Conservation (phyloP, 495 filamentous ascomycete genomes). For the Chaetomium tenue region DNA sequence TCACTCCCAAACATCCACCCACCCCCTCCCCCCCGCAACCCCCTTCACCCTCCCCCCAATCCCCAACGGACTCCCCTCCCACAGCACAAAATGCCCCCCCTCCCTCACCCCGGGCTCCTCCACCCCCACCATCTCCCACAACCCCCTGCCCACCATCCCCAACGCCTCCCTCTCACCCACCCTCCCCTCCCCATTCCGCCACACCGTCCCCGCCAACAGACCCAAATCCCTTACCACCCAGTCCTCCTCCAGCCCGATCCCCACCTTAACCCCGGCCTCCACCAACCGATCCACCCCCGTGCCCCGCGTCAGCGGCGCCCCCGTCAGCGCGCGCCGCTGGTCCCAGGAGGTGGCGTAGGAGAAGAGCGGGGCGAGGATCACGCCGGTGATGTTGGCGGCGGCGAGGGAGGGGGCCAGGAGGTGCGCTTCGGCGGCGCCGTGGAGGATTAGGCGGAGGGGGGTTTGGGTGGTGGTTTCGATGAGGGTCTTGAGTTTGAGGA, state of each 20-base stretch:
- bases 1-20: constrained; percentile 13
- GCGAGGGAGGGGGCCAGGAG: constrained; percentile 50
- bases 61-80: constrained; percentile 48
- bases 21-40: constrained; percentile 34
- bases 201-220: constrained; percentile 51
- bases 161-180: constrained; percentile 42
- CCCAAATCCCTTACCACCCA: constrained; percentile 49
- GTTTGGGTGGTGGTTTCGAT: constrained; percentile 32
- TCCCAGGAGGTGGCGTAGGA: constrained; percentile 48
- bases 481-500: constrained; percentile 41
- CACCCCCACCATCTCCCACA: constrained; percentile 50
- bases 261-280: constrained; percentile 47
- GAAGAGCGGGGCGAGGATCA: constrained; percentile 49
- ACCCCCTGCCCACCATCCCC: constrained; percentile 46
- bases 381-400: constrained; percentile 42
- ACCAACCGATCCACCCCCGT: constrained; percentile 48
- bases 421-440: constrained; percentile 51
- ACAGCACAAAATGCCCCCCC: constrained; percentile 44
- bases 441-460: constrained; percentile 42
- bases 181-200: constrained; percentile 49
- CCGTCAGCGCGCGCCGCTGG: constrained; percentile 47
- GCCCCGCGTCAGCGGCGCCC: constrained; percentile 54
- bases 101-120: constrained; percentile 28
- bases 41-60: constrained; percentile 44
- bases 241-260: constrained; percentile 49